Percentiles rank a stretch among this genome's conserved stretches.
Evolutionary conservation across 805 yeast genomes (phyloP).

Genomic region (Kodamaea jinghongensis): DNA sequence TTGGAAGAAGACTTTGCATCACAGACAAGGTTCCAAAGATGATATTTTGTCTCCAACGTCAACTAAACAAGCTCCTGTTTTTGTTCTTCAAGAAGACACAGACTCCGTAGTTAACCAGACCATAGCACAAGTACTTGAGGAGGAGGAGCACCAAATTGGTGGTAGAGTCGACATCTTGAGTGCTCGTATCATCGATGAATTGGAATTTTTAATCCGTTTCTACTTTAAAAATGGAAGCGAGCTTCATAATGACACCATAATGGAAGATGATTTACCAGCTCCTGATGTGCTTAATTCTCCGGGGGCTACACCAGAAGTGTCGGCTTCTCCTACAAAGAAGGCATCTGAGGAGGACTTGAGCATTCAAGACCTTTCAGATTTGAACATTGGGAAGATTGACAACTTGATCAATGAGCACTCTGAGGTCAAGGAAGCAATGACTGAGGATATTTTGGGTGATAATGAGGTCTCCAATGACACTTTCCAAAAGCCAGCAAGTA

Average conservation of each 20-base stretch:
- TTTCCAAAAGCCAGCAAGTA: constrained; percentile 38
- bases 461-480: constrained; percentile 11
- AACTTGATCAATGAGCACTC: constrained; percentile 28
- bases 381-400: constrained; percentile 38
- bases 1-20: constrained; percentile 37
- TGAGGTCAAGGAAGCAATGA: constrained; percentile 10
- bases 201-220: constrained; percentile 51
- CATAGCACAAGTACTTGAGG: constrained; percentile 8
- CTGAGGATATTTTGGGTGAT: constrained; percentile 3
- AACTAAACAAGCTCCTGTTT: background rate
- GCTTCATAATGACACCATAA: constrained; percentile 14
- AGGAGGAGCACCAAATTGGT: constrained; percentile 19
- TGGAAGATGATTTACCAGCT: constrained; percentile 16
- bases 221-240: constrained; percentile 25
- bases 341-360: background rate
- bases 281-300: background rate
- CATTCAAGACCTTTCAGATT: constrained; percentile 37
- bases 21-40: constrained; percentile 6
- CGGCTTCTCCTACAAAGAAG: background rate
- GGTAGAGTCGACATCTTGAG: constrained; percentile 60
- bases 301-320: background rate
- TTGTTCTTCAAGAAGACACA: background rate
- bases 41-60: background rate
- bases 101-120: background rate
- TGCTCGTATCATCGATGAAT: constrained; percentile 69